phyloP scores from a whole-genome alignment of 75 land plant species.

The Cunninghamia lanceolata region DNA sequence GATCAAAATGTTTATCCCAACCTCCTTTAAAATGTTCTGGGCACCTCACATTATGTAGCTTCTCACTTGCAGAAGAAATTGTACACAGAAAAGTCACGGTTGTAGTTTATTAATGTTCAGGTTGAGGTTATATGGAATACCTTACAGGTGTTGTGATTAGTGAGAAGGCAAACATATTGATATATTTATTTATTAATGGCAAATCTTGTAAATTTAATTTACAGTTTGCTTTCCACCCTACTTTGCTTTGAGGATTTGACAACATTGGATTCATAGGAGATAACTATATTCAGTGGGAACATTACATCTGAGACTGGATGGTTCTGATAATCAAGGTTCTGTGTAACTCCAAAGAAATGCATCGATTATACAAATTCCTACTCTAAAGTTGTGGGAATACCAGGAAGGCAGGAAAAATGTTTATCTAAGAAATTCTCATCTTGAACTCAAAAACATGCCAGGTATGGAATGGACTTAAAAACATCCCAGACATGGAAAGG shows the following conservation, averaged over 20 bases:
- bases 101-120: neutral
- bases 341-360: neutral
- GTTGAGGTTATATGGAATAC: neutral
- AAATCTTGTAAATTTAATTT: neutral
- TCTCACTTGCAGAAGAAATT: neutral
- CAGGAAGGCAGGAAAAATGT: too few relatives aligned
- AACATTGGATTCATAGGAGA: neutral
- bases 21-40: neutral
- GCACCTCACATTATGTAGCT: neutral
- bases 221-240: neutral
- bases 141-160: neutral
- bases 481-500: too few relatives aligned
- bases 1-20: neutral
- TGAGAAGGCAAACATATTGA: neutral
- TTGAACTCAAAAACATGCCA: too few relatives aligned
- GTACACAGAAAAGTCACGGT: neutral
- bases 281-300: neutral
- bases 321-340: neutral
- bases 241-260: neutral
- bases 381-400: neutral
- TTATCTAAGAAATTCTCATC: too few relatives aligned
- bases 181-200: neutral
- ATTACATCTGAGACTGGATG: neutral
- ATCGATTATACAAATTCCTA: neutral
- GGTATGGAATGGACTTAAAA: too few relatives aligned